These are phyloP conservation scores for Podospora pseudopauciseta DNA, from an alignment of 495 filamentous ascomycete species.

Conservation along the genomic window DNA sequence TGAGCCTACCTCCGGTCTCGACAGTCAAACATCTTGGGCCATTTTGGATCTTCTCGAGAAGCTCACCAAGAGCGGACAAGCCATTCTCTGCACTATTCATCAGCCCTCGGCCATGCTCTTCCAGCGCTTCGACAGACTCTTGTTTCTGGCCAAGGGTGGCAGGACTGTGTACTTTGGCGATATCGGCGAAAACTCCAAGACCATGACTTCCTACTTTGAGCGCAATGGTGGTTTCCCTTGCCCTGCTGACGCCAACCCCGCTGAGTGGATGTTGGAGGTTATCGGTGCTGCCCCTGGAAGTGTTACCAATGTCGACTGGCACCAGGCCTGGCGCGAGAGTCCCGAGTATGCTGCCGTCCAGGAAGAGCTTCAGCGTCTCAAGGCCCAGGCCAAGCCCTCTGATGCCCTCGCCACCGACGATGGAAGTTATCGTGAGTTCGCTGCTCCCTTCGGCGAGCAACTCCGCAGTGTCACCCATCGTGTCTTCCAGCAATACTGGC, in stretches of 20 bases:
- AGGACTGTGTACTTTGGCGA: constrained; percentile 88
- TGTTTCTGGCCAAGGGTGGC: constrained; percentile 79
- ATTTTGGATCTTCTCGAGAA: constrained; percentile 77
- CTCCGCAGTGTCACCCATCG: constrained; percentile 54
- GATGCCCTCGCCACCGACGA: constrained; percentile 27
- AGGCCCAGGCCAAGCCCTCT: constrained; percentile 51
- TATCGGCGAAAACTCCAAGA: constrained; percentile 74
- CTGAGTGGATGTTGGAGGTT: constrained; percentile 95
- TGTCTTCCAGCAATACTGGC: constrained; percentile 88
- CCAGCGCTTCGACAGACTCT: constrained; percentile 81
- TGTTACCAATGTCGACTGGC: constrained; percentile 75
- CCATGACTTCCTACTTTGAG: constrained; percentile 75
- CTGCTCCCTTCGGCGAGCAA: constrained; percentile 54
- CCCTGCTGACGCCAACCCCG: constrained; percentile 76
- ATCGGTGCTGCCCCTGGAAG: constrained; percentile 89
- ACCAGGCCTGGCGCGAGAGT: constrained; percentile 71
- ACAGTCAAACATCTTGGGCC: constrained; percentile 83
- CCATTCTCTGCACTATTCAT: constrained; percentile 90
- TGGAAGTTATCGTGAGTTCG: constrained; percentile 51
- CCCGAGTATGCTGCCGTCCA: constrained; percentile 65
- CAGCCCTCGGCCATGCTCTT: constrained; percentile 89
- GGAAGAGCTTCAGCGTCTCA: constrained; percentile 65
- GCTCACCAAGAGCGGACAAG: constrained; percentile 77
- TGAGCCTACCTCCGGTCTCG: constrained; percentile 81
- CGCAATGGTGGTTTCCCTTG: constrained; percentile 70